Evolutionary conservation across 2,329 filamentous ascomycete species (phyloP).

Genomic region (Pyrenophora graminea): DNA sequence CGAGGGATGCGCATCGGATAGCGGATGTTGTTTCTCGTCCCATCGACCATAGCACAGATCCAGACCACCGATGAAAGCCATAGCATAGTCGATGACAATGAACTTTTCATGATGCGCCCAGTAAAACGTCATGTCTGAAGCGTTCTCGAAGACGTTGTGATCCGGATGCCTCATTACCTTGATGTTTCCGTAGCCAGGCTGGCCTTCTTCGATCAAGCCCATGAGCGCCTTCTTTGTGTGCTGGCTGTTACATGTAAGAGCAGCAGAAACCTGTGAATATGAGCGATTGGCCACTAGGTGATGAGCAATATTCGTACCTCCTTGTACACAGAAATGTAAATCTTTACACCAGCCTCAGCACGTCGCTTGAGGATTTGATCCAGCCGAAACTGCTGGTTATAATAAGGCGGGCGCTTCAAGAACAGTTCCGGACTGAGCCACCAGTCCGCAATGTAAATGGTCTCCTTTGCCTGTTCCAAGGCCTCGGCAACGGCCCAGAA

Average conservation of each 20-base stretch:
- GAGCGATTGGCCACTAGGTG: not conserved
- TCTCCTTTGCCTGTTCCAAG: slow-evolving; percentile 86
- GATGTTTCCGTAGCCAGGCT: slow-evolving; percentile 86
- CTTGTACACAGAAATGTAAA: slow-evolving; percentile 91
- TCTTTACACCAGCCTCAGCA: slow-evolving; percentile 91
- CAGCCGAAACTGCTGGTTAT: slow-evolving; percentile 82
- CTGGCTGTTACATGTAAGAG: slow-evolving; percentile 84
- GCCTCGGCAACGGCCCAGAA: slow-evolving; percentile 90
- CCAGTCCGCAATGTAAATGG: slow-evolving; percentile 96
- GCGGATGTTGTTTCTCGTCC: slow-evolving; percentile 83
- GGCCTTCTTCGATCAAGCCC: slow-evolving; percentile 77
- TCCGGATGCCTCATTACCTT: slow-evolving; percentile 87
- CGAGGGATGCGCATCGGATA: slow-evolving; percentile 85
- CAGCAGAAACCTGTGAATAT: slow-evolving; percentile 43
- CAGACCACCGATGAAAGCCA: slow-evolving; percentile 91
- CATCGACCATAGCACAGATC: slow-evolving; percentile 96
- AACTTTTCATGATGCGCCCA: slow-evolving; percentile 99
- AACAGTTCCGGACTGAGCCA: slow-evolving; percentile 92
- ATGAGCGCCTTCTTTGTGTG: slow-evolving; percentile 91
- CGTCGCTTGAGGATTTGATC: slow-evolving; percentile 86
- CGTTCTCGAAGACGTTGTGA: slow-evolving; percentile 92
- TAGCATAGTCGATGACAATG: slow-evolving; percentile 86
- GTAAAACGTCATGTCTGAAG: slow-evolving; percentile 94
- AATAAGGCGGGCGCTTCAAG: slow-evolving; percentile 79
- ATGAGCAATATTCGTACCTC: slow-evolving; percentile 57